Evolutionary conservation across 1,139 yeast genomes (phyloP).

Genomic region (Martiniozyma asiatica): DNA sequence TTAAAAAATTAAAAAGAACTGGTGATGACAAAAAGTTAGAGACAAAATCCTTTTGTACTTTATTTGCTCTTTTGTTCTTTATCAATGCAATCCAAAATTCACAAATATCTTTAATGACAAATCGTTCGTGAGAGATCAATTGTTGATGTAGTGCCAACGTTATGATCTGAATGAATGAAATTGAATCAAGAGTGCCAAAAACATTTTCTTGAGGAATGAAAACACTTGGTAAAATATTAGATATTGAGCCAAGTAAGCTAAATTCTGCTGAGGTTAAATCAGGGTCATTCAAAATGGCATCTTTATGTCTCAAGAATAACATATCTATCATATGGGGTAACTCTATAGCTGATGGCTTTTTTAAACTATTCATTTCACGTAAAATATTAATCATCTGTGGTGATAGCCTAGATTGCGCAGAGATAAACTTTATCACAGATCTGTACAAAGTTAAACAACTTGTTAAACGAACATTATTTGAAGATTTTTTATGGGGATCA

Average conservation of each 20-base stretch:
- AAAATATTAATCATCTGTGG: background rate
- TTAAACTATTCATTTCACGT: background rate
- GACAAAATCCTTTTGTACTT: conserved; percentile 3
- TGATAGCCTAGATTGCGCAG: background rate
- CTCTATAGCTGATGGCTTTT: too few species aligned
- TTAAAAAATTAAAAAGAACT: too few species aligned
- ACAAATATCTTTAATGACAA: conserved; percentile 4
- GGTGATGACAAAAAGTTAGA: too few species aligned
- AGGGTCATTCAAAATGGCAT: conserved; percentile 32
- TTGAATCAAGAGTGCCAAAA: too few species aligned
- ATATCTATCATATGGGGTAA: too few species aligned
- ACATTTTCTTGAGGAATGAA: too few species aligned
- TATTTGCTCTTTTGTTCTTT: conserved; percentile 2
- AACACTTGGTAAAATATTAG: conserved; percentile 31
- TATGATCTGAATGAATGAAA: conserved; percentile 2
- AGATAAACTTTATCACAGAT: conserved; percentile 3
- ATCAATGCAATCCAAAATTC: conserved; percentile 4
- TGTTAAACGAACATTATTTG: conserved; percentile 10
- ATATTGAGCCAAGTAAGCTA: conserved; percentile 9
- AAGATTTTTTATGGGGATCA: conserved; percentile 1
- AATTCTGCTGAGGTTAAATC: conserved; percentile 39
- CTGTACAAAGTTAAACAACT: conserved; percentile 19
- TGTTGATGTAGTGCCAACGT: conserved; percentile 2
- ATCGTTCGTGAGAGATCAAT: conserved; percentile 3
- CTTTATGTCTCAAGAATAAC: conserved; percentile 25